phyloP scores from a whole-genome alignment of 768 basidiomycete genomes.

The Lactifluus rugatus region DNA sequence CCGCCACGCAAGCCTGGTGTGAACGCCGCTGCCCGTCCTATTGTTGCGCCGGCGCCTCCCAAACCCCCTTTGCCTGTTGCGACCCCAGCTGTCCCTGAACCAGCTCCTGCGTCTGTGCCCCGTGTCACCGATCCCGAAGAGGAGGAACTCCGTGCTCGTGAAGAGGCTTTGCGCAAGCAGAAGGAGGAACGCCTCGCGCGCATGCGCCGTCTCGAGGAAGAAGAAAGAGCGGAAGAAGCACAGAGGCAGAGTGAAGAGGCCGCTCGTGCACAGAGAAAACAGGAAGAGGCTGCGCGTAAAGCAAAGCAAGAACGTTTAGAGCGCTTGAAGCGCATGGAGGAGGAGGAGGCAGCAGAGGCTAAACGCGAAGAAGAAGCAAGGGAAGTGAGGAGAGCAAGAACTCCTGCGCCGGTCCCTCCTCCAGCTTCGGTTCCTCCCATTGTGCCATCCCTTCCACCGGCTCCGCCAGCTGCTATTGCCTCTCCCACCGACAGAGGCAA shows the following conservation, averaged over 20 bases:
- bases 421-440: conserved; percentile 25
- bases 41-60: conserved; percentile 28
- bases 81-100: conserved; percentile 29
- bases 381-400: conserved; percentile 22
- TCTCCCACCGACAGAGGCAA: conserved; percentile 40
- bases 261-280: conserved; percentile 26
- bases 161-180: conserved; percentile 62
- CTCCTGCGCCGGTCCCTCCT: conserved; percentile 33
- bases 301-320: conserved; percentile 14
- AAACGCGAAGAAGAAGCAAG: conserved; percentile 11
- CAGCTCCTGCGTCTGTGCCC: conserved; percentile 29
- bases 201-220: conserved; percentile 55
- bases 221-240: conserved; percentile 50
- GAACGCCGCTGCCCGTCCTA: conserved; percentile 20
- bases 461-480: conserved; percentile 27
- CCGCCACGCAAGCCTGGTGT: conserved; percentile 31
- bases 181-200: conserved; percentile 63
- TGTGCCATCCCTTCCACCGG: conserved; percentile 31
- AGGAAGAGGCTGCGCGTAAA: conserved; percentile 20
- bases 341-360: conserved; percentile 16
- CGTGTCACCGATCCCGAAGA: conserved; percentile 72
- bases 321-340: conserved; percentile 10
- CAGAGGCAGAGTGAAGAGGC: conserved; percentile 32
- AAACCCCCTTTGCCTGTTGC: conserved; percentile 19
- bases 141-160: conserved; percentile 51